Conservation (phyloP, 768 basidiomycete species). For the Fomitopsis serialis region DNA sequence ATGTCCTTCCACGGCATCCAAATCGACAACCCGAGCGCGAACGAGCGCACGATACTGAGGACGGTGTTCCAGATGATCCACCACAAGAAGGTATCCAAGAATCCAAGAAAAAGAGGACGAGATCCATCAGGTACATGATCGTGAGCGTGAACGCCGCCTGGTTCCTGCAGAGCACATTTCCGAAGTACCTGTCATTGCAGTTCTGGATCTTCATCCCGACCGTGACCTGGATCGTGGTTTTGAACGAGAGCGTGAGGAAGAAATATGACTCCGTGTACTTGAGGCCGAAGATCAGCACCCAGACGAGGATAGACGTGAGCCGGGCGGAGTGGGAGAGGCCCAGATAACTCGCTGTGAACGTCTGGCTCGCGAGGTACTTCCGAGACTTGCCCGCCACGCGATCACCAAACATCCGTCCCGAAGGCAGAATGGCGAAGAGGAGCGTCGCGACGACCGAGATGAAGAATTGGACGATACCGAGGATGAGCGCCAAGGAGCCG, state of each 20-base stretch:
- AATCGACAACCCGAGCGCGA: conserved; percentile 88
- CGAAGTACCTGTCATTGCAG: conserved; percentile 85
- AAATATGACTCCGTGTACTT: conserved; percentile 98
- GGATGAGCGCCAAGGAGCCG: conserved; percentile 78
- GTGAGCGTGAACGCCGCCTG: conserved; percentile 94
- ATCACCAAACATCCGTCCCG: conserved; percentile 97
- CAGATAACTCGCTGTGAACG: conserved; percentile 96
- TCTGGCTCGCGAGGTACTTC: conserved; percentile 97
- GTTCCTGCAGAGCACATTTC: conserved; percentile 77
- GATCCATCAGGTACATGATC: conserved; percentile 99
- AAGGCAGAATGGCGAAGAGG: conserved; percentile 88
- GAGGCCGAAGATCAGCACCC: conserved; percentile 93
- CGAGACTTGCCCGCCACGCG: conserved; percentile 91
- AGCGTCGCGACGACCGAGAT: conserved; percentile 84
- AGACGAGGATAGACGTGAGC: conserved; percentile 74
- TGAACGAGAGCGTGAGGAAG: conserved; percentile 93
- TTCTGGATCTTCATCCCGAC: conserved; percentile 93
- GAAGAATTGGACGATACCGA: conserved; percentile 95
- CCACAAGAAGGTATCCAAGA: conserved; percentile 99
- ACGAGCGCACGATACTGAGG: conserved; percentile 82
- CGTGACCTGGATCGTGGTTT: conserved; percentile 91
- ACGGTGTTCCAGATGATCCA: conserved; percentile 99
- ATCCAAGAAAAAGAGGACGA: conserved; percentile 94
- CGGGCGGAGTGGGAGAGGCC: conserved; percentile 56
- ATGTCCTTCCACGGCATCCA: conserved; percentile 99